Base-by-base conservation (phyloP, 2,329 filamentous ascomycete genomes). In the Tolypocladium pustulatum region DNA sequence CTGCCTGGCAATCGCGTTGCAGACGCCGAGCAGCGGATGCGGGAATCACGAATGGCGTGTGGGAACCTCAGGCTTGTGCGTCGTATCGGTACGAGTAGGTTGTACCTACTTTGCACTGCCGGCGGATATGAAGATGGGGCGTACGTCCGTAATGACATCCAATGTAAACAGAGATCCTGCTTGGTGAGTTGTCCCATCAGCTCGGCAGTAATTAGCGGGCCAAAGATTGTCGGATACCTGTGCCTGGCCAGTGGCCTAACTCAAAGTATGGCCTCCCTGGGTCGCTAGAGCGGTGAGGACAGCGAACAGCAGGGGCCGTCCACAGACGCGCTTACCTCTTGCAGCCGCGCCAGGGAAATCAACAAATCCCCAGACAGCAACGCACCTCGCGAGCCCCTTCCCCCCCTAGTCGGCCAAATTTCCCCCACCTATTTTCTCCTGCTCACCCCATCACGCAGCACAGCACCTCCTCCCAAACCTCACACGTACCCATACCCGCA, bases 401-500 rank as follows among this genome's bases (percentile, higher is more conserved):
- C 60, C 61, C 65, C 68, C 71, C 71, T 67, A 69, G 70, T 68
- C 67, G 65, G 68, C 75, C 74, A 75, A 75, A 74, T 76, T 73
- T 73, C 75, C 74, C 75, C 76, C 75, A 76, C 75, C 75, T 75
- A 75, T 73, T 73, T 72, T 72, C 70, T 70, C 64, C 62, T 65
- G 13, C 62, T 60, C 64, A 65, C 64, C 64, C 62, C 59, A 61
- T 63, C 65, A 57, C 61, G 60, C 60, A 62, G 61, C 59, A 61
- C 60, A 58, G 62, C 62, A 54, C 63, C 61, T 67, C 65, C 65
- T 61, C 66, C 65, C 61, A 61, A 62, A 61, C 63, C 64, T 63
- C 60, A 59, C 62, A 40, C 58, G 57, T 56, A 60, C 58, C 63
- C 60, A 58, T 59, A 58, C 60, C 58, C 58, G 57, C 57, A 43